Evolutionary conservation across 176 grass and related monocot species (phyloP), one percentile per base, ranked within the genome.

Genomic region (Echinochloa phyllopogon): DNA sequence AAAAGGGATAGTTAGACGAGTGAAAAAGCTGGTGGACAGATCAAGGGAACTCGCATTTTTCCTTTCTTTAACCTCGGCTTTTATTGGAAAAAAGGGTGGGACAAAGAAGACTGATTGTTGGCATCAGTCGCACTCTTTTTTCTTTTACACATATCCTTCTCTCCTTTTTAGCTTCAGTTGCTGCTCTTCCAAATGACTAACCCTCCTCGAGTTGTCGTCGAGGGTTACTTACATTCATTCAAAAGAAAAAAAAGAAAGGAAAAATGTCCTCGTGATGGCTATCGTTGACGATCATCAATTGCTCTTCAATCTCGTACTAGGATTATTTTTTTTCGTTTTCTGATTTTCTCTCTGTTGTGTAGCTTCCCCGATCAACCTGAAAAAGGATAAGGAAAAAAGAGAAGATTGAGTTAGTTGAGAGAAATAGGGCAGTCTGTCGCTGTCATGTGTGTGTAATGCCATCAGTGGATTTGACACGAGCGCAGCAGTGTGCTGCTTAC

Each of bases 31-130:
- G 62, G 36, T 50, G 15, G 33, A 42, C 83, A 82, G 39, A 69
- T 62, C 24, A 86, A 82, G 83, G 16, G 67, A 88, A 73, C 79
- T 90, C 29, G 17, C 41, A 90, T 86, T 90, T 77, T 83, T 71
- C 53, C 47, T 61, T 86, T 75, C 74, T 66, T 81, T 82, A 86
- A 77, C 66, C 21, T 55, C 47, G 60, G 41, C 38, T 86, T 86
- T 83, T 83, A 83, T 77, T 76, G 60, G 9, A 49, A 66, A 87
- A 75, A 85, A 76, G 41, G 57, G 9, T n/a, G 49, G 49, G 64
- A 81, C 49, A 69, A 69, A 24, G 16, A 73, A 83, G 76, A 58
- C 58, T 49, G 59, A 74, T 49, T 62, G 60, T 47, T 79, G 73
- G 38, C 88, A 77, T 72, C 48, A 78, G 72, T 49, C 74, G 74